phyloP scores from a whole-genome alignment of 1,284 basidiomycete genomes.

The Ustilago esculenta region DNA sequence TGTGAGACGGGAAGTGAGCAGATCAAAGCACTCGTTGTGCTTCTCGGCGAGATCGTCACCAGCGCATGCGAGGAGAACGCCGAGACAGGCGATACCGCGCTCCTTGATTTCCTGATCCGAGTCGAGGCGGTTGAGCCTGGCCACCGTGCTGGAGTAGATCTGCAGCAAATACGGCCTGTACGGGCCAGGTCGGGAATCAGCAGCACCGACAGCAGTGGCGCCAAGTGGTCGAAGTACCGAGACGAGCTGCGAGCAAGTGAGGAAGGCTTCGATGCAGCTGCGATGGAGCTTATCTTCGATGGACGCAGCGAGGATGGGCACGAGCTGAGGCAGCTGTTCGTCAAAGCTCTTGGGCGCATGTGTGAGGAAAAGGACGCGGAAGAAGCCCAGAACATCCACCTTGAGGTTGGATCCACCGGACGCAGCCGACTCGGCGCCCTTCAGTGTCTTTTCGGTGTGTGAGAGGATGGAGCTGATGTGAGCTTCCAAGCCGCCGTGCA shows the following conservation, averaged over 20 bases:
- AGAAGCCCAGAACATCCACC: conserved; percentile 80
- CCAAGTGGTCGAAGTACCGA: conserved; percentile 67
- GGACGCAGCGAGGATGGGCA: conserved; percentile 78
- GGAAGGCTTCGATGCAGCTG: conserved; percentile 72
- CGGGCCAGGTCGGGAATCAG: conserved; percentile 9
- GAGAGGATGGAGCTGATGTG: conserved; percentile 73
- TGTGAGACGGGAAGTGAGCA: conserved; percentile 80
- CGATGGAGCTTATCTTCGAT: conserved; percentile 71
- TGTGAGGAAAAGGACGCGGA: conserved; percentile 81
- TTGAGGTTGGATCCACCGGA: conserved; percentile 67
- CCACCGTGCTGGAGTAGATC: conserved; percentile 79
- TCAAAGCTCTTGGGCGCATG: conserved; percentile 78
- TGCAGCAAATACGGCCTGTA: conserved; percentile 42
- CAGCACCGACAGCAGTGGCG: conserved; percentile 1
- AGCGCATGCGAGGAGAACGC: conserved; percentile 85
- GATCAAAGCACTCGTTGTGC: conserved; percentile 70
- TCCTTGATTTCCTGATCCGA: conserved; percentile 90
- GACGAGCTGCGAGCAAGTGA: conserved; percentile 70
- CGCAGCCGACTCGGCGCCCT: conserved; percentile 58
- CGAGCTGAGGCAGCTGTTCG: conserved; percentile 74
- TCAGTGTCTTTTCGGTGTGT: conserved; percentile 67
- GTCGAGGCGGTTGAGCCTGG: conserved; percentile 78
- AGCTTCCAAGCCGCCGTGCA: conserved; percentile 81
- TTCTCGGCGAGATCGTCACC: conserved; percentile 74
- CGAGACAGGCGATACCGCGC: conserved; percentile 82